A percentile compares a stretch with the other conserved stretches of the same genome.
phyloP scores from a whole-genome alignment of 805 yeast species.

The Hagleromyces aurorensis region DNA sequence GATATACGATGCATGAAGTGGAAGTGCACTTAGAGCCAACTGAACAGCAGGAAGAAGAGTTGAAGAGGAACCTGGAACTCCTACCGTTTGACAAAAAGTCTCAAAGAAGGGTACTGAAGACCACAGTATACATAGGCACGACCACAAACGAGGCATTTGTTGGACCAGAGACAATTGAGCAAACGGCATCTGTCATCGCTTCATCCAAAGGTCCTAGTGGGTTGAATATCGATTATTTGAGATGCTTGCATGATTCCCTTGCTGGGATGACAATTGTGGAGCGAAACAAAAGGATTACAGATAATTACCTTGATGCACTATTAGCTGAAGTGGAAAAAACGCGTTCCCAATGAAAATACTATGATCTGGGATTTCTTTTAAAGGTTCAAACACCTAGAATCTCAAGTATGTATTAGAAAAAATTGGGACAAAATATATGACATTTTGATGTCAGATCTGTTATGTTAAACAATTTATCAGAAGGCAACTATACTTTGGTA shows the following conservation, averaged over 20 bases:
- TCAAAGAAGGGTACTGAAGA: conserved; percentile 40
- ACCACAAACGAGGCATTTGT: conserved; percentile 72
- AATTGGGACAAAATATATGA: not conserved
- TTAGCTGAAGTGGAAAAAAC: conserved; percentile 23
- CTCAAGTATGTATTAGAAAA: not conserved
- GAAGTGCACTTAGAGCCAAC: conserved; percentile 44
- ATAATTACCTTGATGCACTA: conserved; percentile 37
- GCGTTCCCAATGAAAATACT: not conserved
- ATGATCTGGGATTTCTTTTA: not conserved
- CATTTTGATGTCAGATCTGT: not conserved
- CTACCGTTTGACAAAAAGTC: conserved; percentile 27
- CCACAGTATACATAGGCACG: conserved; percentile 77
- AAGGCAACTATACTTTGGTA: too few relatives aligned
- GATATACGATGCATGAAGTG: conserved; percentile 64
- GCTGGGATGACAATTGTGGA: conserved; percentile 28
- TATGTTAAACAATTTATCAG: too few relatives aligned
- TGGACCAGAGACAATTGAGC: conserved; percentile 62
- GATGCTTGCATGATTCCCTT: conserved; percentile 44
- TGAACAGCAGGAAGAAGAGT: conserved; percentile 21
- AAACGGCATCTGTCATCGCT: conserved; percentile 55
- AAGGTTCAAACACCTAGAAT: not conserved
- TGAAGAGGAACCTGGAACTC: conserved; percentile 16
- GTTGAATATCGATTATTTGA: conserved; percentile 62
- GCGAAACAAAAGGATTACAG: conserved; percentile 21
- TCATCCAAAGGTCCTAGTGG: conserved; percentile 74